Conservation (phyloP, 208 protist species). For the Crithidia thermophila region DNA sequence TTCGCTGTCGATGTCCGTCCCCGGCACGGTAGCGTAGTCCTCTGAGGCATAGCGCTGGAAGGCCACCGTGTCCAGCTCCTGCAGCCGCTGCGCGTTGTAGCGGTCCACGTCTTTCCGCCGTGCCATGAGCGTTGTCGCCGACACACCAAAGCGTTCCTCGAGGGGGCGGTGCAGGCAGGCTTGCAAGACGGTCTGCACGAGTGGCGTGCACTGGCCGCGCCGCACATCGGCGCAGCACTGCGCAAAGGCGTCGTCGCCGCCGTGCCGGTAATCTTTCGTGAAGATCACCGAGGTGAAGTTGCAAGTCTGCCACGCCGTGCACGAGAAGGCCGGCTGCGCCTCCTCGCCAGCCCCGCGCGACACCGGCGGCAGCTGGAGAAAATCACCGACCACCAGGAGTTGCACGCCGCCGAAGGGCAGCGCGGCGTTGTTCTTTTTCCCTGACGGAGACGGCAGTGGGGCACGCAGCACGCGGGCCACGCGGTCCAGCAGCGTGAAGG, state of each 20-base stretch:
- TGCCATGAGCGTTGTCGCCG: slow-evolving; percentile 55
- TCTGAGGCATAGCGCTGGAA: slow-evolving; percentile 75
- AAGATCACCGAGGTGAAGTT: slow-evolving; percentile 50
- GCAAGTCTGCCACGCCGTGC: slow-evolving; percentile 43
- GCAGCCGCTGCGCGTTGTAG: slow-evolving; percentile 54
- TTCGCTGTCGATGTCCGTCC: slow-evolving; percentile 60
- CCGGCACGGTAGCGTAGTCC: slow-evolving; percentile 70
- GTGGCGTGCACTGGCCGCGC: slow-evolving; percentile 51
- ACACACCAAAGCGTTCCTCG: slow-evolving; percentile 39
- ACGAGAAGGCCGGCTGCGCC: slow-evolving; percentile 60
- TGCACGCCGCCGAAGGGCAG: slow-evolving; percentile 89
- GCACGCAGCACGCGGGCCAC: slow-evolving; percentile 65
- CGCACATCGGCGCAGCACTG: slow-evolving; percentile 60
- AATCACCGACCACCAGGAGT: slow-evolving; percentile 90
- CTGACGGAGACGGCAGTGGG: neutral
- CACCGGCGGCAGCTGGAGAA: slow-evolving; percentile 84
- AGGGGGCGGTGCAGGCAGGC: slow-evolving; percentile 42
- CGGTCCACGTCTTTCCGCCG: slow-evolving; percentile 50
- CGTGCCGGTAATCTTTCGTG: slow-evolving; percentile 40
- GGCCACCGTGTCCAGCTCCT: slow-evolving; percentile 35
- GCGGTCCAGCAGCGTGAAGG: slow-evolving; percentile 76
- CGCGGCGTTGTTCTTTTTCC: neutral
- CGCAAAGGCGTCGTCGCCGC: slow-evolving; percentile 39
- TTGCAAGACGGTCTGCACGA: slow-evolving; percentile 45
- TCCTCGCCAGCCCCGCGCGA: slow-evolving; percentile 38